Percentiles rank a stretch among this genome's conserved stretches.
Evolutionary conservation across 1,284 basidiomycete species (phyloP).

Genomic region (Pterulicium gracile): DNA sequence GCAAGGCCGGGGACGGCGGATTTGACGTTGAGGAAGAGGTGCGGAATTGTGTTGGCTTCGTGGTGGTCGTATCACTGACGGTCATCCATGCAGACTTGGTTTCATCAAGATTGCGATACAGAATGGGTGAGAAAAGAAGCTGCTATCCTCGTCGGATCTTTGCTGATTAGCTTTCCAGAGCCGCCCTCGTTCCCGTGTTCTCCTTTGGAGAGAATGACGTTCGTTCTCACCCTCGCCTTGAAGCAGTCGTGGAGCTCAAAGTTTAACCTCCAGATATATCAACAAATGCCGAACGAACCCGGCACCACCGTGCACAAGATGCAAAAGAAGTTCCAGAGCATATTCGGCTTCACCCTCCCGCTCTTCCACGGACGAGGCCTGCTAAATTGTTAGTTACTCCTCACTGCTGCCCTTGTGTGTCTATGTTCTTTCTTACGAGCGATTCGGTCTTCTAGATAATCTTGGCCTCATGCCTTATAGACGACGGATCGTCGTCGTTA

Average conservation of each 20-base stretch:
- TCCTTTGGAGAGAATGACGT: slow-evolving; percentile 99
- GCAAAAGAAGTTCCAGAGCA: slow-evolving; percentile 82
- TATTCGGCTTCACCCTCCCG: slow-evolving; percentile 96
- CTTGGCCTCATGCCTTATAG: slow-evolving; percentile 90
- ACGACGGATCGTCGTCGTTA: slow-evolving; percentile 88
- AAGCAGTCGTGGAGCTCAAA: neutral
- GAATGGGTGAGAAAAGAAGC: slow-evolving; percentile 58
- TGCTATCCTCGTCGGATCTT: neutral
- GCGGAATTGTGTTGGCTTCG: slow-evolving; percentile 11
- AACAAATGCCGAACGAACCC: slow-evolving; percentile 91
- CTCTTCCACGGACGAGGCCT: slow-evolving; percentile 88
- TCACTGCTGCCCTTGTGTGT: neutral
- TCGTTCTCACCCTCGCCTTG: slow-evolving; percentile 22
- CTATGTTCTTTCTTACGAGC: slow-evolving; percentile 1
- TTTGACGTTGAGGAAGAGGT: slow-evolving; percentile 78
- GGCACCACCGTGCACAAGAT: slow-evolving; percentile 83
- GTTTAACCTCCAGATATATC: slow-evolving; percentile 59
- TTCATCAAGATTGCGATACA: slow-evolving; percentile 97
- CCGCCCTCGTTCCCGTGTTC: slow-evolving; percentile 90
- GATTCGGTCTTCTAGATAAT: slow-evolving; percentile 46
- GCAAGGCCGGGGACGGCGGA: slow-evolving; percentile 94
- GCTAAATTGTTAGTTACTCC: slow-evolving; percentile 68
- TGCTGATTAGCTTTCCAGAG: slow-evolving; percentile 31
- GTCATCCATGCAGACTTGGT: slow-evolving; percentile 46
- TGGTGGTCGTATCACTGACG: slow-evolving; percentile 11